Base-by-base conservation (phyloP, 2,329 filamentous ascomycete genomes). In the Stachybotrys chartarum region DNA sequence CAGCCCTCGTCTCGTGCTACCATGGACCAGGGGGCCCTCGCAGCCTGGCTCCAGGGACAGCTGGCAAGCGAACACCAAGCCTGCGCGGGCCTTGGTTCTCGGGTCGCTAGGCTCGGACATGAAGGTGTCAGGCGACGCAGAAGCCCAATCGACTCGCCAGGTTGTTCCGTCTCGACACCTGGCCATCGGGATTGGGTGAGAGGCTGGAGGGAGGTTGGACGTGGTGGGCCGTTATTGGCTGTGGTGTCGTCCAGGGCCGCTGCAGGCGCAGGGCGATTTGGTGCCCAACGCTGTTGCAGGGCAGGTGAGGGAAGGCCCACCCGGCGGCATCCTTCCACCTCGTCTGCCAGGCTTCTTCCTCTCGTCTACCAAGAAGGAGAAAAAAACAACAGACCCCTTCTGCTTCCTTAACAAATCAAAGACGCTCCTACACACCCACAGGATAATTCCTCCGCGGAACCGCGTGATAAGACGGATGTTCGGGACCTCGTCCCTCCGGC, bases 231-330 rank as follows among this genome's bases (percentile, higher is more conserved):
- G 42, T 55, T 46, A 61, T 61, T 61, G 60, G 60, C 44, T 45
- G 54, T 54, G 42, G 52, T 47, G 54, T 32, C 18, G 46, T 44
- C 46, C 50, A 49, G 48, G 39, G n/a, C 16, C 53, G 42, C 54
- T 44, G 49, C 45, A 32, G 50, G 52, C 42, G 31, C 30, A 51
- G 31, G 52, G 52, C 39, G 51, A 52, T 53, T 60, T 62, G 61
- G 55, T 63, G 61, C 61, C 61, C 60, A 61, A 63, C 54, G 39
- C 42, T 55, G 24, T 24, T 63, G 57, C 61, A 63, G 57, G 58
- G 53, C 55, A 55, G 54, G 35, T 55, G 54, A 54, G 14, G 35
- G 14, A 14, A 42, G 35, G 35, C 14, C 35, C 35, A 42, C 35
- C 35, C 24, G 24, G 24, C 24, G 24, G 24, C 24, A 24, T 24